Conservation (phyloP, 75 land plant genomes). For the Sequoia sempervirens region DNA sequence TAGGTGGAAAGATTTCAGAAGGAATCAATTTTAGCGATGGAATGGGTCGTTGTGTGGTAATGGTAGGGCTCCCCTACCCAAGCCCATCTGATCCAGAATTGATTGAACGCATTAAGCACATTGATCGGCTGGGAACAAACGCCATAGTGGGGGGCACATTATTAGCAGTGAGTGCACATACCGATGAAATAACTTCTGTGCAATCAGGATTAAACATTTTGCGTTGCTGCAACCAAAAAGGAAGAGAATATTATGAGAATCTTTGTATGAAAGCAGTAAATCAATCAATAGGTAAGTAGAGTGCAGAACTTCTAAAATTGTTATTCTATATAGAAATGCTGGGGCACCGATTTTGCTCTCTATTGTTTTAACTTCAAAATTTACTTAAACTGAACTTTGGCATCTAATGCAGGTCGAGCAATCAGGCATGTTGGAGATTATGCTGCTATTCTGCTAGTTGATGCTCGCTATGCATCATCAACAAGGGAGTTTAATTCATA, state of each 20-base stretch:
- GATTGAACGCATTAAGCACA: slow-evolving; percentile 78
- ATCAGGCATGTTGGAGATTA: slow-evolving; percentile 93
- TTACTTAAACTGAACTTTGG: slow-evolving; percentile 4
- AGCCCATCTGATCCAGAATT: slow-evolving; percentile 87
- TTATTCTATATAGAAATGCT: slow-evolving; percentile 4
- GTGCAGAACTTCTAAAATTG: neutral
- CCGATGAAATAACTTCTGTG: slow-evolving; percentile 13
- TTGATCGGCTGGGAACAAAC: slow-evolving; percentile 49
- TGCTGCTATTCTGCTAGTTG: slow-evolving; percentile 89
- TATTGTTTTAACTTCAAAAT: slow-evolving; percentile 4
- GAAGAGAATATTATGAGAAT: slow-evolving; percentile 93
- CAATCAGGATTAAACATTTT: slow-evolving; percentile 47
- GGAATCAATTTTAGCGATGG: slow-evolving; percentile 99
- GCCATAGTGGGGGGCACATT: neutral
- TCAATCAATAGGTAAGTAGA: slow-evolving; percentile 77
- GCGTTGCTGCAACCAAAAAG: slow-evolving; percentile 61
- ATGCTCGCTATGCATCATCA: slow-evolving; percentile 58
- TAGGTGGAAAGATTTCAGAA: slow-evolving; percentile 98
- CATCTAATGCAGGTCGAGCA: slow-evolving; percentile 70
- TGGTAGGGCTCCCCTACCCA: slow-evolving; percentile 99
- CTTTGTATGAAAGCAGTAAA: slow-evolving; percentile 99
- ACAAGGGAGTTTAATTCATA: slow-evolving; percentile 19
- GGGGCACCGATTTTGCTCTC: neutral
- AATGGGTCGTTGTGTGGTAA: slow-evolving; percentile 95
- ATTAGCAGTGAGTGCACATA: neutral